A percentile compares a stretch with the other conserved stretches of the same genome.
Evolutionary conservation across 495 filamentous ascomycete species (phyloP).

Genomic region (Bacidia rubella): DNA sequence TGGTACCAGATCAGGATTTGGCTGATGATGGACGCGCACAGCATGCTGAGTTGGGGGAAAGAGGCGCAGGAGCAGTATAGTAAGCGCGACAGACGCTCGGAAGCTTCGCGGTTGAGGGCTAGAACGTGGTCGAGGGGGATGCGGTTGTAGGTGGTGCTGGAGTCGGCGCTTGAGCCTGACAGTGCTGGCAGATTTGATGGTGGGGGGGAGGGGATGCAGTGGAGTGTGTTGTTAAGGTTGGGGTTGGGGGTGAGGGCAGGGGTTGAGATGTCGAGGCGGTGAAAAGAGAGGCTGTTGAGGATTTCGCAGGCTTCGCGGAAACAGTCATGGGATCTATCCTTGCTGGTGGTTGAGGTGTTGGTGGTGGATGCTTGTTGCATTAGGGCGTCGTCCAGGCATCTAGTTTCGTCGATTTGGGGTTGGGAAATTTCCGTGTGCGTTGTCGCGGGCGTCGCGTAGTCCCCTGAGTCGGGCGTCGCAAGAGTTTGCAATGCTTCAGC

Average conservation of each 20-base stretch:
- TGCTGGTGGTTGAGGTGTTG: too few species aligned
- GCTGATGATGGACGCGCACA: conserved; percentile 25
- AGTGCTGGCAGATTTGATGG: too few species aligned
- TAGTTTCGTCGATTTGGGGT: not conserved
- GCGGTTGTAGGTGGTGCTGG: too few species aligned
- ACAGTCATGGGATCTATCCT: too few species aligned
- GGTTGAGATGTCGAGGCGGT: conserved; percentile 35
- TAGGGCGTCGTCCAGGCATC: too few species aligned
- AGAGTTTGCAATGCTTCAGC: too few species aligned
- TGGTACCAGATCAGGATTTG: conserved; percentile 24
- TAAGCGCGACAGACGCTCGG: conserved; percentile 19
- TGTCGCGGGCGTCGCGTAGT: not conserved
- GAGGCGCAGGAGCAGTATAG: conserved; percentile 21
- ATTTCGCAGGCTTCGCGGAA: too few species aligned
- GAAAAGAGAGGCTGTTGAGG: too few species aligned
- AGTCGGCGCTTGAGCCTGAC: too few species aligned
- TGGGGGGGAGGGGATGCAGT: too few species aligned
- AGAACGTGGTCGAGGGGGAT: conserved; percentile 21
- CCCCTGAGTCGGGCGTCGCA: too few species aligned
- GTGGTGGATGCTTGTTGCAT: too few species aligned
- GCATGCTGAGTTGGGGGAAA: conserved; percentile 18
- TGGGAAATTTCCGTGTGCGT: not conserved
- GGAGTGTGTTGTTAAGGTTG: conserved; percentile 45
- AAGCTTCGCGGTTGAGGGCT: conserved; percentile 21
- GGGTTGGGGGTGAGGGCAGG: conserved; percentile 34